A percentile compares a stretch with the other conserved stretches of the same genome.
phyloP scores from a whole-genome alignment of 2,329 filamentous ascomycete genomes.

The Aspergillus sp. region DNA sequence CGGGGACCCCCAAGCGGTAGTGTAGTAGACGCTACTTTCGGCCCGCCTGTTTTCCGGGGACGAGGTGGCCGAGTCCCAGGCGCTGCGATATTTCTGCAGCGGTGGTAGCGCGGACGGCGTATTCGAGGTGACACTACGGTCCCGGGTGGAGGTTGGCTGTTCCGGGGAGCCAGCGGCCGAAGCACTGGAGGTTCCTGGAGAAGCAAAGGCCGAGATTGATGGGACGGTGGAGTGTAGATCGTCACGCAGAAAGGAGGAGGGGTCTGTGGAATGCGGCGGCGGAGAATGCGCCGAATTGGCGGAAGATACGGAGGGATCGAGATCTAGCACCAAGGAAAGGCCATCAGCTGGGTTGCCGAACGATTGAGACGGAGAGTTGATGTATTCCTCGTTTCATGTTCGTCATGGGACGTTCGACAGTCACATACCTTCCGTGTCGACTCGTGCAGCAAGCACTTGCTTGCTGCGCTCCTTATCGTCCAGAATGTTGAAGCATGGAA shows the following conservation, averaged over 20 bases:
- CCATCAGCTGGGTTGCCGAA: slow-evolving; percentile 5
- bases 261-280: slow-evolving; percentile 26
- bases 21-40: slow-evolving; percentile 58
- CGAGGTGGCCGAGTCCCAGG: slow-evolving; percentile 36
- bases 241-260: slow-evolving; percentile 25
- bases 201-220: slow-evolving; percentile 31
- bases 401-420: neutral
- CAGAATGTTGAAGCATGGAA: slow-evolving; percentile 48
- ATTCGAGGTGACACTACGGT: slow-evolving; percentile 24
- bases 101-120: slow-evolving; percentile 28
- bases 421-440: slow-evolving; percentile 45
- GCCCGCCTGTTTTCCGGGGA: slow-evolving; percentile 42
- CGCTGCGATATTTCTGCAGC: slow-evolving; percentile 29
- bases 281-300: slow-evolving; percentile 37
- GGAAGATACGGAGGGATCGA: slow-evolving; percentile 35
- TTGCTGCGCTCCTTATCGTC: slow-evolving; percentile 45
- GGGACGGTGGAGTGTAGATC: slow-evolving; percentile 29
- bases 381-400: neutral
- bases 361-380: slow-evolving; percentile 1
- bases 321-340: slow-evolving; percentile 27
- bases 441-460: slow-evolving; percentile 48
- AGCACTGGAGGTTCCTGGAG: slow-evolving; percentile 36
- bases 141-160: slow-evolving; percentile 25
- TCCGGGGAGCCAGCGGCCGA: slow-evolving; percentile 34
- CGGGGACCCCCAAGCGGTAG: slow-evolving; percentile 88